Evolutionary conservation across 345 rosid species (phyloP).

Genomic region (Turritis glabra): DNA sequence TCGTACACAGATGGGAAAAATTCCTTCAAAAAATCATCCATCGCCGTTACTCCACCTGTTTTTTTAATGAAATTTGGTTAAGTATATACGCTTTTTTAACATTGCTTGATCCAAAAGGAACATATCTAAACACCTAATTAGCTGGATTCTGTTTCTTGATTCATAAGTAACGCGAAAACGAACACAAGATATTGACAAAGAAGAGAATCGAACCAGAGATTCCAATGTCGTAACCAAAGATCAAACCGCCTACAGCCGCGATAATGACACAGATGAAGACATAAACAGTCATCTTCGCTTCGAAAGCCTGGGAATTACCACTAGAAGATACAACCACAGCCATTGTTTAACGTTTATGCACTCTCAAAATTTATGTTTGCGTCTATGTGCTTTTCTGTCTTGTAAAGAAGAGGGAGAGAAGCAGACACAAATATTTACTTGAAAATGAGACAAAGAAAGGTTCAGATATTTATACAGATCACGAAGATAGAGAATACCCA

Average conservation of each 20-base stretch:
- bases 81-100: not conserved
- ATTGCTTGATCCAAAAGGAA: not conserved
- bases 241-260: constrained; percentile 51
- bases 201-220: constrained; percentile 36
- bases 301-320: constrained; percentile 38
- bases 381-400: not conserved
- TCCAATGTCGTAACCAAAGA: constrained; percentile 58
- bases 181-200: not conserved
- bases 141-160: not conserved
- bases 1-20: constrained; percentile 63
- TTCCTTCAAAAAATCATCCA: constrained; percentile 72
- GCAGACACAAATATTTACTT: constrained; percentile 10
- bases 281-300: constrained; percentile 42
- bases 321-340: constrained; percentile 22
- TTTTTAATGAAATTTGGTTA: not conserved
- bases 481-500: not conserved
- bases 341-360: constrained; percentile 30
- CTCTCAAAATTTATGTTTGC: not conserved
- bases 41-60: constrained; percentile 76
- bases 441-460: not conserved
- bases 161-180: not conserved
- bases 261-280: constrained; percentile 41
- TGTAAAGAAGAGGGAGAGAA: constrained; percentile 22
- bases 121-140: not conserved
- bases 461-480: constrained; percentile 13